Evolutionary conservation across 176 grass and related monocot genomes (phyloP).

Genomic region (Cenchrus purpureus): DNA sequence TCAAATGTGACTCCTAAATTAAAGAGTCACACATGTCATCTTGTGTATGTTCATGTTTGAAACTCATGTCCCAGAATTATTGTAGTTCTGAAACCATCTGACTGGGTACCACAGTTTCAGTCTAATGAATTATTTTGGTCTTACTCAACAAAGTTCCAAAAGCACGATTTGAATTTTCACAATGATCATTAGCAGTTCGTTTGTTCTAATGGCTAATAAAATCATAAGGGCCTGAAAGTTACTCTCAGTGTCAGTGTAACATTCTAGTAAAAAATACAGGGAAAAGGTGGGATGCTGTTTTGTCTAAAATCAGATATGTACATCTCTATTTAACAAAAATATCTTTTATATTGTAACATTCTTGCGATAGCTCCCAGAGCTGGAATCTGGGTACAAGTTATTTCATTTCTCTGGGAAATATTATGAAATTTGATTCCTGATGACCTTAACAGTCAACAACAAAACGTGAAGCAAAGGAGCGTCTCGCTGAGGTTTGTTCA

Average conservation of each 20-base stretch:
- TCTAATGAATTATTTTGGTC: neutral
- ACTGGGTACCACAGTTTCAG: neutral
- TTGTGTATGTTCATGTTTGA: neutral
- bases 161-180: neutral
- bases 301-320: neutral
- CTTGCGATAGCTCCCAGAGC: neutral
- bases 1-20: neutral
- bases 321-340: neutral
- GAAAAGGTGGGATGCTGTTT: neutral
- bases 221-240: neutral
- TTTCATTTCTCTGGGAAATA: neutral
- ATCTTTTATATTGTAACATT: neutral
- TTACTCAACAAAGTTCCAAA: neutral
- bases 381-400: neutral
- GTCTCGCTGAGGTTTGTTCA: slow-evolving; percentile 70
- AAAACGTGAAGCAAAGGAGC: slow-evolving; percentile 96
- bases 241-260: too few species aligned
- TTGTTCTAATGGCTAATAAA: neutral
- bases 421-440: slow-evolving; percentile 56
- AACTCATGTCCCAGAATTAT: neutral
- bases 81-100: neutral
- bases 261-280: slow-evolving; percentile 1
- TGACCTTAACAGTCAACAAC: slow-evolving; percentile 92
- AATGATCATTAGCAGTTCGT: neutral
- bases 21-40: neutral